These are phyloP conservation scores for Trichoderma arundinaceum DNA, from an alignment of 2,329 filamentous ascomycete species.

Conservation along the genomic window DNA sequence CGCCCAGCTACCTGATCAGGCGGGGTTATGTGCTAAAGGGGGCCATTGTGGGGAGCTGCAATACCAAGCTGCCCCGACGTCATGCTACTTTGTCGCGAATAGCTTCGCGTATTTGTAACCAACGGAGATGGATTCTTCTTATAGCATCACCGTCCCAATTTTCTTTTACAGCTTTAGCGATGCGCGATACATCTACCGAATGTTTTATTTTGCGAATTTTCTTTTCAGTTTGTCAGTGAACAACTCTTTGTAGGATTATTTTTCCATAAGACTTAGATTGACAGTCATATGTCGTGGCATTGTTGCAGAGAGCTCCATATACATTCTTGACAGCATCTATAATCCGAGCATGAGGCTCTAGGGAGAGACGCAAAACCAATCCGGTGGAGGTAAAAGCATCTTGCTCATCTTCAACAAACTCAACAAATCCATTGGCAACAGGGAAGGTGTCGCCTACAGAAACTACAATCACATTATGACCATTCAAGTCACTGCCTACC, in stretches of 20 bases:
- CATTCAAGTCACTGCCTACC: conserved; percentile 8
- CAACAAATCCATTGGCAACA: background rate
- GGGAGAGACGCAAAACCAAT: background rate
- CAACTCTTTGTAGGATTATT: too few relatives aligned
- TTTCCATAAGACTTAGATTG: too few relatives aligned
- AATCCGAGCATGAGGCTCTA: too few relatives aligned
- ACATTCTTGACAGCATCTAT: too few relatives aligned
- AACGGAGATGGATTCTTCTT: background rate
- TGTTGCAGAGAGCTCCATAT: too few relatives aligned
- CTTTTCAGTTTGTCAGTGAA: too few relatives aligned
- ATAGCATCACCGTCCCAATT: too few relatives aligned
- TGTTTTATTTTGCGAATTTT: too few relatives aligned
- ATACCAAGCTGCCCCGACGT: conserved; percentile 11
- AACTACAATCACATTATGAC: background rate
- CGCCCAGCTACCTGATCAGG: background rate
- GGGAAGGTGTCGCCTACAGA: conserved; percentile 17
- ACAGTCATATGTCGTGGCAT: too few relatives aligned
- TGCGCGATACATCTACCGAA: too few relatives aligned
- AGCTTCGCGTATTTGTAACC: conserved; percentile 2
- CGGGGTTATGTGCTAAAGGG: conserved; percentile 22
- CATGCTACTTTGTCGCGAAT: conserved; percentile 20
- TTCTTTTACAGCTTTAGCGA: too few relatives aligned
- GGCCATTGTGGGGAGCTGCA: conserved; percentile 22
- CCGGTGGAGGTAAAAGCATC: background rate
- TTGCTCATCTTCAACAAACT: background rate